Evolutionary conservation across 2,329 filamentous ascomycete species (phyloP).

Genomic region (Thermothelomyces thermophilus): DNA sequence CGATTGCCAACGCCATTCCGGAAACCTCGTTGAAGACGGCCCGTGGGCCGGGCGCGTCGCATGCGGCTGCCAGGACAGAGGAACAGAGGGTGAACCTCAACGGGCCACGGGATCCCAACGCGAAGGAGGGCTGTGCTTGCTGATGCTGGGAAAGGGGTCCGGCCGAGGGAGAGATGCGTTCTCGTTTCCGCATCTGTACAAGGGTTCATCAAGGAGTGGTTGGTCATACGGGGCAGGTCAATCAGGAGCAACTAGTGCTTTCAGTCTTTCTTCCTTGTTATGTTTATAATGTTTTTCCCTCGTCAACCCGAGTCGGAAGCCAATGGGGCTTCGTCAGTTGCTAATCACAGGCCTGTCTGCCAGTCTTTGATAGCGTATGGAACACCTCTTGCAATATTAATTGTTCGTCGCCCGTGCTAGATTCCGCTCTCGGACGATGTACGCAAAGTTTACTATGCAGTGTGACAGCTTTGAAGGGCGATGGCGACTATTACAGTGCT

Average conservation of each 20-base stretch:
- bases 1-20: slow-evolving; percentile 95
- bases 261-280: slow-evolving; percentile 12
- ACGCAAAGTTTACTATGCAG: too few species aligned
- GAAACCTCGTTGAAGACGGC: slow-evolving; percentile 92
- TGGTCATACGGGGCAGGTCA: slow-evolving; percentile 20
- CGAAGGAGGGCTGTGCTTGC: slow-evolving; percentile 89
- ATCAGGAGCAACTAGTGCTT: slow-evolving; percentile 20
- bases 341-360: too few species aligned
- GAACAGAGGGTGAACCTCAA: slow-evolving; percentile 78
- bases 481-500: too few species aligned
- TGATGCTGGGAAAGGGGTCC: slow-evolving; percentile 33
- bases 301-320: background rate
- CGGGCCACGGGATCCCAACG: slow-evolving; percentile 63
- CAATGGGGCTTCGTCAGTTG: background rate
- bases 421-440: too few species aligned
- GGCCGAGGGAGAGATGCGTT: slow-evolving; percentile 8
- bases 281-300: background rate
- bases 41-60: slow-evolving; percentile 60
- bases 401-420: too few species aligned
- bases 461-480: too few species aligned
- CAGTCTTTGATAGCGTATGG: too few species aligned
- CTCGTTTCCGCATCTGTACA: slow-evolving; percentile 12
- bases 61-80: slow-evolving; percentile 52
- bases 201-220: slow-evolving; percentile 18
- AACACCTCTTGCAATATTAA: too few species aligned